Evolutionary conservation across 768 basidiomycete species (phyloP), one percentile per base, ranked within the genome.

Genomic region (Astraeus odoratus): DNA sequence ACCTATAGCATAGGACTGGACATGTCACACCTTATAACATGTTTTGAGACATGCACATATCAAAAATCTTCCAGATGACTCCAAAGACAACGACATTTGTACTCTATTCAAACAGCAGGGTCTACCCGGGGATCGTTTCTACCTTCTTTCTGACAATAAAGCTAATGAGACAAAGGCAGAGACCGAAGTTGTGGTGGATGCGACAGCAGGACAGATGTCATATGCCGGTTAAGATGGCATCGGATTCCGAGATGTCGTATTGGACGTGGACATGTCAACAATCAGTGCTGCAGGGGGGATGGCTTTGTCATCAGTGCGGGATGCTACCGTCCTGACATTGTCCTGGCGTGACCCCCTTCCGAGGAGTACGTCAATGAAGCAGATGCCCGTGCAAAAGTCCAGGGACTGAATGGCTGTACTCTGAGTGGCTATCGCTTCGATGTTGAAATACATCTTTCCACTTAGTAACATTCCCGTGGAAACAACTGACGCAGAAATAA

Each of bases 31-130:
- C 49, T 78, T 24, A 56, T 76, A 22, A 65, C 72, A 13, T 77
- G 76, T 4, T 80, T 77, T 49, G 75, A 81, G 33, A 69, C 73
- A 5, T 75, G 73, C 52, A 66, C 66, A 8, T 1, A 59, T 81
- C 38, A 65, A 60, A 41, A 71, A 72, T 44, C 61, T 81, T 25
- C 75, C 78, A 0, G 36, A 46, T 18, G 59, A 73, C 27, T 64
- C 66, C 2, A 68, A 58, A 34, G 55, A 55, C 4, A 49, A 58
- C 3, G 75, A 79, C 34, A 57, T 81, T 10, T 59, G 46, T 6
- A 60, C 64, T 0, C 58, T 80, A 7, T 71, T 80, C 45, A 54
- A 56, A 3, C 61, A 63, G 25, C 75, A 74, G 25, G 75, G 73
- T 15, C 45, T 74, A 13, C 63, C 67, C n/a, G 46, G 50, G 16